Percentiles rank a stretch among this genome's conserved stretches.
phyloP scores from a whole-genome alignment of 2,329 filamentous ascomycete genomes.

The Pseudogymnoascus sp. region DNA sequence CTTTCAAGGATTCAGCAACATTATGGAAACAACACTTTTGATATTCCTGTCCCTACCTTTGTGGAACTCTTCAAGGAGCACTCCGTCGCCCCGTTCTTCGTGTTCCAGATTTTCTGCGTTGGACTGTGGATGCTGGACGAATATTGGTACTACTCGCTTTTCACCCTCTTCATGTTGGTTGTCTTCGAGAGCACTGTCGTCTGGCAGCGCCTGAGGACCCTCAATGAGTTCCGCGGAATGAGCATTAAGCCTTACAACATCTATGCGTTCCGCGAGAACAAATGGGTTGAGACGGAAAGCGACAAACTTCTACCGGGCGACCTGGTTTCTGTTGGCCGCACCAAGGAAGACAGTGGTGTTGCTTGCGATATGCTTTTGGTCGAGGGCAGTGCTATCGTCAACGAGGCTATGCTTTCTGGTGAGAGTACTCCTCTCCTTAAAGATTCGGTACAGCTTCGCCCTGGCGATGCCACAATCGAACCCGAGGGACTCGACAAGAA shows the following conservation, averaged over 20 bases:
- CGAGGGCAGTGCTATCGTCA: slow-evolving; percentile 93
- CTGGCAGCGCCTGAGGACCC: slow-evolving; percentile 93
- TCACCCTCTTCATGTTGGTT: slow-evolving; percentile 97
- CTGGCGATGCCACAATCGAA: slow-evolving; percentile 71
- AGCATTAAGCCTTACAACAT: slow-evolving; percentile 98
- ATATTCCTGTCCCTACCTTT: slow-evolving; percentile 94
- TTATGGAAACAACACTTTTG: slow-evolving; percentile 93
- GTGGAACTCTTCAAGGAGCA: slow-evolving; percentile 96
- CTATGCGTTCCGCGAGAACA: slow-evolving; percentile 78
- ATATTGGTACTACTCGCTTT: slow-evolving; percentile 99
- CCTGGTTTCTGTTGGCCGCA: slow-evolving; percentile 82
- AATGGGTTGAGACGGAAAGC: slow-evolving; percentile 82
- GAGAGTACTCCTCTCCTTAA: slow-evolving; percentile 96
- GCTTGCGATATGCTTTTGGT: slow-evolving; percentile 95
- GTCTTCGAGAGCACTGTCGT: slow-evolving; percentile 97
- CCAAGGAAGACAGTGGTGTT: slow-evolving; percentile 93
- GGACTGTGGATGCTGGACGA: slow-evolving; percentile 98
- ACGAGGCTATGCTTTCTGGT: slow-evolving; percentile 97
- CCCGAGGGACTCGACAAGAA: slow-evolving; percentile 93
- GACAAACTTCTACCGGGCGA: slow-evolving; percentile 91
- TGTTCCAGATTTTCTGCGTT: slow-evolving; percentile 98
- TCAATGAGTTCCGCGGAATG: slow-evolving; percentile 97
- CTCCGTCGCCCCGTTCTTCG: slow-evolving; percentile 96
- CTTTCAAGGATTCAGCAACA: slow-evolving; percentile 76
- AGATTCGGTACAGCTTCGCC: slow-evolving; percentile 87